phyloP scores from a whole-genome alignment of 2,329 filamentous ascomycete genomes.

The Gyromitra esculenta region DNA sequence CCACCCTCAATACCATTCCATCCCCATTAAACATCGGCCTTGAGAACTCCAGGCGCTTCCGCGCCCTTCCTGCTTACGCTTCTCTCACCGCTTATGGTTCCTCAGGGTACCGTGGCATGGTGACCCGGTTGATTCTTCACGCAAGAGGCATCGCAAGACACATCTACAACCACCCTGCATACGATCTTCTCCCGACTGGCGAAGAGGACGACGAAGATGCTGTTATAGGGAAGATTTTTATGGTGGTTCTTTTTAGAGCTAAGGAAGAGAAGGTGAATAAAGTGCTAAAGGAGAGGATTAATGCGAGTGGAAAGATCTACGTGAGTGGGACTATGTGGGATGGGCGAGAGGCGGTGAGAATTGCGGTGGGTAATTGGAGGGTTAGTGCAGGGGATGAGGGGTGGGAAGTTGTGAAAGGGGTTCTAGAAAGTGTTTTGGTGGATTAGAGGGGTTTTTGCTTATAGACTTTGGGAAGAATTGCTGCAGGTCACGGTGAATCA shows the following conservation, averaged over 20 bases:
- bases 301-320: slow-evolving; percentile 77
- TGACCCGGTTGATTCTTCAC: slow-evolving; percentile 76
- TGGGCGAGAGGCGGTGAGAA: slow-evolving; percentile 76
- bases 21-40: slow-evolving; percentile 87
- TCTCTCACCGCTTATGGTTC: slow-evolving; percentile 78
- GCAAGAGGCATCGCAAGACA: slow-evolving; percentile 74
- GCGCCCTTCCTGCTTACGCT: slow-evolving; percentile 88
- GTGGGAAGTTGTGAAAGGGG: slow-evolving; percentile 70
- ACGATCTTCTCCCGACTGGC: slow-evolving; percentile 68
- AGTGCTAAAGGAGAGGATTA: slow-evolving; percentile 75
- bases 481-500: neutral
- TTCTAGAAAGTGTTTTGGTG: slow-evolving; percentile 64
- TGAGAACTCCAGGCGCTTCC: slow-evolving; percentile 90
- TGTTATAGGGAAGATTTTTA: slow-evolving; percentile 68
- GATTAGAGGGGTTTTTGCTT: neutral
- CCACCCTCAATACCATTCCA: slow-evolving; percentile 66
- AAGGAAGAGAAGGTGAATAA: slow-evolving; percentile 72
- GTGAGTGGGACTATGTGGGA: slow-evolving; percentile 84
- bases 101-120: slow-evolving; percentile 73
- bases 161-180: slow-evolving; percentile 70
- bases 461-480: neutral
- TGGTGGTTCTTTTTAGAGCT: slow-evolving; percentile 81
- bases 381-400: slow-evolving; percentile 74
- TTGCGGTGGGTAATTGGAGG: slow-evolving; percentile 87
- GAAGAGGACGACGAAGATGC: slow-evolving; percentile 60